Base-by-base conservation (phyloP, 2,329 filamentous ascomycete species). In the Cylindrodendrum hubeiense region DNA sequence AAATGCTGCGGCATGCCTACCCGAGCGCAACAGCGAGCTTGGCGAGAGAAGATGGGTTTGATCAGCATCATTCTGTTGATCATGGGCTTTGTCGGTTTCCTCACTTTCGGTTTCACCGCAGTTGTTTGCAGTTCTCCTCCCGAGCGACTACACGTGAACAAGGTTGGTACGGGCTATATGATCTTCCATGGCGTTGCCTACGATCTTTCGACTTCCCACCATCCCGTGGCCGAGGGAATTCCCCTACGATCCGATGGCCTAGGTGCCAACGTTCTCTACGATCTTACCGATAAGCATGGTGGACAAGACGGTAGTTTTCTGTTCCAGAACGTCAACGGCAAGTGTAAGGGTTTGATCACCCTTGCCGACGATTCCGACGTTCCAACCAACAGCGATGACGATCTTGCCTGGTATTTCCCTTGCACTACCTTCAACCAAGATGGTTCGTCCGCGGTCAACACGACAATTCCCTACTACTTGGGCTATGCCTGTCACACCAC, bases 311-410 rank as follows among this genome's bases (percentile, higher is more conserved):
- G 93, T 63, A 98, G 95, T 76, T 99, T 99, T 78, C 82, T 99
- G 76, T 99, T 99, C 82, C 96, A 99, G 78, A 97, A 98, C 71
- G 96, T 99, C 79, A 99, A 99, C 74, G 97, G 96, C 51, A 93
- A 92, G 67, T 99, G 96, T 87, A 99, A 98, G 82, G 92, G 87
- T 10, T 81, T 98, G 61, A 97, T 99, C 77, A 97, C 89, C 1
- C 80, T 86, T 8, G 88, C 91, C 1, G 77, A 86, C 1, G 84
- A 84, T 60, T 97, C 95, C 1, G 91, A 94, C 72, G 90, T 99
- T 9, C 94, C 95, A 1, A 92, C 91, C 6, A 91, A 97, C 76
- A 81, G 79, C 26, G 82, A 90, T 56, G 89, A 90, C 12, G 83
- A 97, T 62, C 82, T 99, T 67, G 96, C 91, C 2, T 99, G 96